Base-by-base conservation (phyloP, 176 grass and related monocot species). In the Ensete ventricosum region DNA sequence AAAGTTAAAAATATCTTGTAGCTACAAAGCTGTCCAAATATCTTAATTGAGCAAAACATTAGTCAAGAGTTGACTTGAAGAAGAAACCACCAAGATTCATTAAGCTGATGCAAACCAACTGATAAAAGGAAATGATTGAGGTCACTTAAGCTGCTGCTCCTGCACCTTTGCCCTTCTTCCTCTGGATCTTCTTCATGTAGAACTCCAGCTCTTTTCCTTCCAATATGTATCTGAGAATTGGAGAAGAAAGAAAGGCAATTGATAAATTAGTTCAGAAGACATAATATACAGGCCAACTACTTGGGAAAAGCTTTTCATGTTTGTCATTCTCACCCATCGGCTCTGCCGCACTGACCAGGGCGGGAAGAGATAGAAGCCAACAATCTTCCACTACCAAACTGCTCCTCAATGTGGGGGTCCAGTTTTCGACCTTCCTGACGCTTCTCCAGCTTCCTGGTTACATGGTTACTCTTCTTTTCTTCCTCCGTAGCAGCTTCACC, bases 141-240 rank as follows among this genome's bases (percentile, higher is more conserved):
- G 57, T 60, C n/a, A 2, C 64, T 14, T 3, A 50, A 50, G n/a
- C 20, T 2, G 67, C 9, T 75, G 85, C 87, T 64, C 82, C 71
- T 5, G 89, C 87, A 69, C 85, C 83, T 81, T 92, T 92, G 81
- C 92, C 87, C 87, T 96, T 96, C 85, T 96, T 96, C 85, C 53
- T 89, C 83, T 96, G 89, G 68, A 96, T 79, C 75, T 96, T 92
- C 81, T 89, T 92, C 85, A 84, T 90, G 85, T 92, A 92, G 78
- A 96, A 96, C 43, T 96, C 89, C 0, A 96, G 85, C 83, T 96
- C 89, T 34, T 90, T 96, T 29, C 89, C 93, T 81, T 96, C 93
- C 49, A 96, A 79, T 48, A 96, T 92, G 60, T 96, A 96, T 69
- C 87, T 96, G 64, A 11, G 16, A 43, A 25, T 34, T 20, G 25